Base-by-base conservation (phyloP, 345 rosid species). In the Brassica cretica region DNA sequence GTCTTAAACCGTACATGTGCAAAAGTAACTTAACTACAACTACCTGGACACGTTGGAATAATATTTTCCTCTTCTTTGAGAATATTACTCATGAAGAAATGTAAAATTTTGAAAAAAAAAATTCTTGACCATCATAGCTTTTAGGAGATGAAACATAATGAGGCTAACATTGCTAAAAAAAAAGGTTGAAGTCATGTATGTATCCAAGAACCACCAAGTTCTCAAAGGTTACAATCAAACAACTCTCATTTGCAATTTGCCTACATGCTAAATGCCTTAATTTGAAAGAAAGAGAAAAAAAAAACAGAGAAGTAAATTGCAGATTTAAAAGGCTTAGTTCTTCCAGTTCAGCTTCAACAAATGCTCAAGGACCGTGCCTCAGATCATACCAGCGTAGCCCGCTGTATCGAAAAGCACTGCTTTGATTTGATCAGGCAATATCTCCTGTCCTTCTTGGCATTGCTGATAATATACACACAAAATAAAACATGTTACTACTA, bases 381-480 rank as follows among this genome's bases (percentile, higher is more conserved):
- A 84, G 64, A 70, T 77, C 78, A 84, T 72, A 70, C 92, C 88
- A 73, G 83, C 89, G 33, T 84, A 83, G 21, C 94, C 97, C 1
- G 93, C 97, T 2, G 95, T 87, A 73, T 94, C 98, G 44, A 90
- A 79, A 19, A 94, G 97, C 55, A 86, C 86, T 8, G 97, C 90
- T 85, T 92, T 89, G 87, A 94, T 92, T 74, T 94, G 96, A 83
- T 94, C 97, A 8, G 97, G 96, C 44, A 83, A 16, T 41, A 89
- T 87, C 61, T 92, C 96, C 67, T 90, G 89, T 58, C 94, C 97
- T 83, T 90, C 97, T 83, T 84, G 85, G 79, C 94, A 86, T 92
- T 92, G 98, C 97, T 94, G 93, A 37, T 69, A 68, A 32, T 69
- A 68, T 2, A 73, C 27, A 29, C 58, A 51, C 18, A 44, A 1